These are phyloP conservation scores for Diaporthe amygdali DNA, from an alignment of 2,329 filamentous ascomycete species.

Conservation along the genomic window DNA sequence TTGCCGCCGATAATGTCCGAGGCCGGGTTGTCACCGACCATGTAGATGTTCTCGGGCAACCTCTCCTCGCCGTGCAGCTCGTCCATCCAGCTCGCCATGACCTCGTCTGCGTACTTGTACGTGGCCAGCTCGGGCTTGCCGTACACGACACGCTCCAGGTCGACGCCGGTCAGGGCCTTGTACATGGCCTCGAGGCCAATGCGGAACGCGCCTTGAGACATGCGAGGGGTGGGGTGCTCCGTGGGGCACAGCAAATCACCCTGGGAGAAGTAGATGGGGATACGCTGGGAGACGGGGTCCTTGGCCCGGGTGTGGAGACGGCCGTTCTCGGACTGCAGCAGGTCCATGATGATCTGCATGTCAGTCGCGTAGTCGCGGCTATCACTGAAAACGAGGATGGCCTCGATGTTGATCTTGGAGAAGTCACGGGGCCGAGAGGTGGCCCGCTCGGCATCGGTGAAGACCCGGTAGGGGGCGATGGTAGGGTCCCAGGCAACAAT, in stretches of 20 bases:
- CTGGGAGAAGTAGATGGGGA: slow-evolving; percentile 72
- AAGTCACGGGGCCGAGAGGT: slow-evolving; percentile 75
- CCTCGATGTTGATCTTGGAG: slow-evolving; percentile 72
- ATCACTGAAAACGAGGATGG: slow-evolving; percentile 78
- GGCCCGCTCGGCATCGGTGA: slow-evolving; percentile 70
- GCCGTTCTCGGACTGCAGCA: slow-evolving; percentile 72
- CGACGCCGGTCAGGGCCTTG: slow-evolving; percentile 70
- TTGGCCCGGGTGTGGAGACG: slow-evolving; percentile 68
- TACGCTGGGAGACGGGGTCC: slow-evolving; percentile 68
- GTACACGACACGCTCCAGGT: slow-evolving; percentile 78
- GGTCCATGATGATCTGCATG: slow-evolving; percentile 78
- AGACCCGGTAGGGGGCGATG: slow-evolving; percentile 72
- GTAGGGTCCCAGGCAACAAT: slow-evolving; percentile 72
- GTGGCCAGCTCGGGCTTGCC: slow-evolving; percentile 77
- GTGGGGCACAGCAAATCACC: slow-evolving; percentile 62
- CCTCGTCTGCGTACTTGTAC: slow-evolving; percentile 81
- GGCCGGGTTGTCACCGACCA: slow-evolving; percentile 77
- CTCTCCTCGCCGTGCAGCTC: slow-evolving; percentile 74
- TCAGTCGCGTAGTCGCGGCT: slow-evolving; percentile 77
- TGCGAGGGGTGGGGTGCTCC: slow-evolving; percentile 68
- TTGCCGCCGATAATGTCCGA: slow-evolving; percentile 79
- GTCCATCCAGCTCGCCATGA: slow-evolving; percentile 77
- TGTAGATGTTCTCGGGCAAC: slow-evolving; percentile 74
- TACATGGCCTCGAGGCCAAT: slow-evolving; percentile 78
- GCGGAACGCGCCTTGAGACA: slow-evolving; percentile 78